phyloP scores from a whole-genome alignment of 441 rosid species.

The Populus hybrid region DNA sequence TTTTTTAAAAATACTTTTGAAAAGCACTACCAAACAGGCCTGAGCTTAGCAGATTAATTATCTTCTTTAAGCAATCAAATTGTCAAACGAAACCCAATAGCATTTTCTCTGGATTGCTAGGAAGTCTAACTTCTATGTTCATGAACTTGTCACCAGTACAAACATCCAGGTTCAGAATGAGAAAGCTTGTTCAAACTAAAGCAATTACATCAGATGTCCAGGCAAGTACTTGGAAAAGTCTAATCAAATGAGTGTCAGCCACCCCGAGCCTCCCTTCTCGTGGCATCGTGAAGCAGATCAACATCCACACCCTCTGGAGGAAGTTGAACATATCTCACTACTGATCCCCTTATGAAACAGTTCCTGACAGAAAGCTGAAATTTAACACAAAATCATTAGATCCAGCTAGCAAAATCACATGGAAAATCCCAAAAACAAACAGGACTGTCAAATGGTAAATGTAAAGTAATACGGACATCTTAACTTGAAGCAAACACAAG shows the following conservation, averaged over 20 bases:
- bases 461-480: not conserved
- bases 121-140: not conserved
- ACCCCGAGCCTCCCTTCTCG: slow-evolving; percentile 98
- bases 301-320: slow-evolving; percentile 97
- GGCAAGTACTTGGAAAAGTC: slow-evolving; percentile 10
- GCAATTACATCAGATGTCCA: slow-evolving; percentile 21
- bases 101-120: not conserved
- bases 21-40: too few species aligned
- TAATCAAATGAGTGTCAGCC: slow-evolving; percentile 41
- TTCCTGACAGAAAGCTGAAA: slow-evolving; percentile 94
- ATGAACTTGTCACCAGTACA: not conserved
- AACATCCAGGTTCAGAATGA: slow-evolving; percentile 11
- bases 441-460: not conserved
- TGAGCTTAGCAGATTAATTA: not conserved
- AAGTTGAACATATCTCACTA: slow-evolving; percentile 92
- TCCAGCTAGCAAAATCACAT: not conserved
- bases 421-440: not conserved
- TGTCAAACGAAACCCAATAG: not conserved
- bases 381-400: slow-evolving; percentile 6
- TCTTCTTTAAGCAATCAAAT: not conserved
- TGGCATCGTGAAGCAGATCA: slow-evolving; percentile 95
- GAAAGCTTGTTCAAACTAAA: slow-evolving; percentile 21
- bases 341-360: slow-evolving; percentile 97
- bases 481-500: not conserved
- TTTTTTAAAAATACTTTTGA: too few species aligned